Percentiles rank a stretch among this genome's conserved stretches.
These are phyloP conservation scores for Fennellomyces sp. DNA, from an alignment of 371 early-diverging fungal genomes.

Conservation along the genomic window DNA sequence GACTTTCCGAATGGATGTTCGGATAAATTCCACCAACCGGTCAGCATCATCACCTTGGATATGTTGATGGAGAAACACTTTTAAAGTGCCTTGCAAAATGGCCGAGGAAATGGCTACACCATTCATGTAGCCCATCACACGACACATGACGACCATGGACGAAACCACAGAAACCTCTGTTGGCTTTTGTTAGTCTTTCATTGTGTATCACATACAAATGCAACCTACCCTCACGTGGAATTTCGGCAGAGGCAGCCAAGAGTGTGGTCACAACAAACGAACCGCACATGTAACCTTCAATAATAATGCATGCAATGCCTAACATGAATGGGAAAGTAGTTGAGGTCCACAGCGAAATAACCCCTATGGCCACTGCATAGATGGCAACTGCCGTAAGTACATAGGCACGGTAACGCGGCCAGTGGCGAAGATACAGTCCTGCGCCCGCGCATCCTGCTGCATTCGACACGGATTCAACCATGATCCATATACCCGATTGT, in stretches of 20 bases:
- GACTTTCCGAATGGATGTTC: constrained; percentile 34
- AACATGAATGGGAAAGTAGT: neutral
- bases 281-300: constrained; percentile 48
- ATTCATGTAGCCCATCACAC: neutral
- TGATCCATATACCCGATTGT: neutral
- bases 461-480: neutral
- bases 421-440: neutral
- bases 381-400: neutral
- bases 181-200: neutral
- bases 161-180: constrained; percentile 49
- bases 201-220: too few relatives aligned
- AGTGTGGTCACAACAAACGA: constrained; percentile 33
- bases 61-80: neutral
- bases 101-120: neutral
- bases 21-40: constrained; percentile 16
- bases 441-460: neutral
- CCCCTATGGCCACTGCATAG: neutral
- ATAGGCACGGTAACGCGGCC: neutral
- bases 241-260: constrained; percentile 18
- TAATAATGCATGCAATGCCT: constrained; percentile 11
- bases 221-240: neutral
- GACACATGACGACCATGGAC: constrained; percentile 45
- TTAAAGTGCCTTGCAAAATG: neutral
- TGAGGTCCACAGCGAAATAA: neutral
- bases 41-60: neutral